Conservation (phyloP, 441 rosid species). For the Gossypium aridum region DNA sequence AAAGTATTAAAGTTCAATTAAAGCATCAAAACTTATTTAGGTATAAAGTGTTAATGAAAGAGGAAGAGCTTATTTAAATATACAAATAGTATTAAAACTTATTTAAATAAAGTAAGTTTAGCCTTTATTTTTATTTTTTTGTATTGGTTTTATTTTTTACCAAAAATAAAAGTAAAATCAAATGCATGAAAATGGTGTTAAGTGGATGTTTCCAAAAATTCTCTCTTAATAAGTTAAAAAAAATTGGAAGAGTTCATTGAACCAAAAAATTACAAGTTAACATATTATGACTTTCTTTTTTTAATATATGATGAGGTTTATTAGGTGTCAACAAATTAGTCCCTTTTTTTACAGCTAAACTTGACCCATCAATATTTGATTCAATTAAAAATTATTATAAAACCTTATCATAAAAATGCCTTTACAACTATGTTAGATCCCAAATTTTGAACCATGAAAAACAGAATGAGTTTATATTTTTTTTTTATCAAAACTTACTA, state of each 20-base stretch:
- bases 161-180: background rate
- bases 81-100: no score
- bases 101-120: no score
- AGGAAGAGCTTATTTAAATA: no score
- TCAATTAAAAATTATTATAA: background rate
- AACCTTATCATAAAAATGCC: background rate
- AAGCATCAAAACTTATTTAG: no score
- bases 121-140: no score
- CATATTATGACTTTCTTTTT: background rate
- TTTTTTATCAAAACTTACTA: no score
- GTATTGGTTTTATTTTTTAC: background rate
- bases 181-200: background rate
- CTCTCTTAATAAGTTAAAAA: background rate
- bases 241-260: background rate
- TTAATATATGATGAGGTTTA: background rate
- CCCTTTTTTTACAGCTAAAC: constrained; percentile 7
- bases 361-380: background rate
- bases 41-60: no score
- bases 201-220: background rate
- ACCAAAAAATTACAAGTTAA: background rate
- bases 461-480: no score
- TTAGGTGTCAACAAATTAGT: background rate
- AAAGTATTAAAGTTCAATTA: no score
- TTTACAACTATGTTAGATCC: background rate
- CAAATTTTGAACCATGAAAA: no score